Evolutionary conservation across 2,329 filamentous ascomycete genomes (phyloP), one percentile per base, ranked within the genome.

Genomic region (Passalora sequoiae): DNA sequence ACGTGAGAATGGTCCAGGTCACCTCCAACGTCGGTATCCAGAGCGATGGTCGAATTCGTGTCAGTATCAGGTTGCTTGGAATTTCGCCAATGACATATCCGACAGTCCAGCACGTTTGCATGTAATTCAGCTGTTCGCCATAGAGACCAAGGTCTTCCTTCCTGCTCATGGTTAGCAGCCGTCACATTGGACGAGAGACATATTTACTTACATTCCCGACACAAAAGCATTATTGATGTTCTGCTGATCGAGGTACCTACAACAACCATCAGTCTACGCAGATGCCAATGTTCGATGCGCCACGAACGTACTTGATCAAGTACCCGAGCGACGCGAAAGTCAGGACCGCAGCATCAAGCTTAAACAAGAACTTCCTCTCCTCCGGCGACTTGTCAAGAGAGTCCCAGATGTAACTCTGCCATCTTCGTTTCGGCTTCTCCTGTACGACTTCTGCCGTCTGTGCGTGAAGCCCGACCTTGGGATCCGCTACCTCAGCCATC

Each of bases 51-150:
- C 67, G 65, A 10, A 75, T 55, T 7, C 68, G 65, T 1, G 72
- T 77, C 4, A 78, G 58, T 4, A 76, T 61, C 4, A 77, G 64
- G 44, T 77, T 76, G 33, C 66, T 71, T 1, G 72, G 72, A 9
- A 55, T 45, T 13, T 55, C 36, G 16, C 50, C 50, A 7, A 55
- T 40, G 19, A 53, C 53, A 38, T 83, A 83, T n/a, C 44, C 78
- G 0, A 78, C 70, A 0, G 74, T 80, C 68, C 77, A 82, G 28
- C 68, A 71, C 0, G 76, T 73, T 36, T 77, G 67, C 63, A 74
- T 74, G 43, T 72, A 74, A 40, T 79, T 78, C 17, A 78, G 64
- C 44, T 80, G 63, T 46, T 79, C 78, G 2, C 69, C 69, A 32
- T 73, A 70, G 6, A 80, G 59, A 2, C 63, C 57, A 0, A 78